A percentile compares a stretch with the other conserved stretches of the same genome.
Conservation (phyloP, 2,329 filamentous ascomycete genomes). For the Parastagonospora nodorum region DNA sequence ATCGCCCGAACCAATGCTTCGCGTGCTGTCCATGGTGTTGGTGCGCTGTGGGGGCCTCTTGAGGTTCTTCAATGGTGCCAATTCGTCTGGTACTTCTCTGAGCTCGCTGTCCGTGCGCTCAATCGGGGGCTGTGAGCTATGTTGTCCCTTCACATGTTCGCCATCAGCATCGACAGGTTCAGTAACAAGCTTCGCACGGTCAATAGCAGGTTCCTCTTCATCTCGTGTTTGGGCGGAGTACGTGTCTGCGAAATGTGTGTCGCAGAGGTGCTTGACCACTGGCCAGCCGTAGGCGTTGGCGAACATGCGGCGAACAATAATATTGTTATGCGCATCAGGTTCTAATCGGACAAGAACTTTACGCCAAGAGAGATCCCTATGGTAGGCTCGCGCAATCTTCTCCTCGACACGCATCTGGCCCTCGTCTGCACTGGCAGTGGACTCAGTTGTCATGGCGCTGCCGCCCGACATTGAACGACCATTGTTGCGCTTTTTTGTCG, state of each 20-base stretch:
- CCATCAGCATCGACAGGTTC: slow-evolving; percentile 66
- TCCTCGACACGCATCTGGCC: slow-evolving; percentile 90
- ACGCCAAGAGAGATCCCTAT: slow-evolving; percentile 88
- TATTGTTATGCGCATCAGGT: slow-evolving; percentile 98
- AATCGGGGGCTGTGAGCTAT: slow-evolving; percentile 41
- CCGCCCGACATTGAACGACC: slow-evolving; percentile 48
- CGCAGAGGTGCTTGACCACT: slow-evolving; percentile 90
- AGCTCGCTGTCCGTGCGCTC: slow-evolving; percentile 55
- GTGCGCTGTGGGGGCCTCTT: slow-evolving; percentile 25
- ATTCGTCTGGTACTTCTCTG: slow-evolving; percentile 52
- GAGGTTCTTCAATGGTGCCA: slow-evolving; percentile 37
- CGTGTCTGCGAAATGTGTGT: slow-evolving; percentile 88
- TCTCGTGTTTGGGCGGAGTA: slow-evolving; percentile 68
- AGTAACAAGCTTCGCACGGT: slow-evolving; percentile 68
- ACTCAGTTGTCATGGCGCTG: slow-evolving; percentile 28
- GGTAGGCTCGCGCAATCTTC: slow-evolving; percentile 95
- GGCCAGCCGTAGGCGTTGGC: slow-evolving; percentile 98
- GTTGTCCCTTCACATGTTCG: slow-evolving; percentile 63
- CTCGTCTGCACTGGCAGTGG: slow-evolving; percentile 45
- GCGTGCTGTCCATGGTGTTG: slow-evolving; percentile 32
- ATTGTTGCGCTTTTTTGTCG: slow-evolving; percentile 51
- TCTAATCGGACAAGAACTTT: slow-evolving; percentile 96
- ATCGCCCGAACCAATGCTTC: slow-evolving; percentile 48
- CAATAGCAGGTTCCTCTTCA: slow-evolving; percentile 67
- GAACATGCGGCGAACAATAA: slow-evolving; percentile 94